Evolutionary conservation across 495 filamentous ascomycete species (phyloP).

Genomic region (Cercophora scortea): DNA sequence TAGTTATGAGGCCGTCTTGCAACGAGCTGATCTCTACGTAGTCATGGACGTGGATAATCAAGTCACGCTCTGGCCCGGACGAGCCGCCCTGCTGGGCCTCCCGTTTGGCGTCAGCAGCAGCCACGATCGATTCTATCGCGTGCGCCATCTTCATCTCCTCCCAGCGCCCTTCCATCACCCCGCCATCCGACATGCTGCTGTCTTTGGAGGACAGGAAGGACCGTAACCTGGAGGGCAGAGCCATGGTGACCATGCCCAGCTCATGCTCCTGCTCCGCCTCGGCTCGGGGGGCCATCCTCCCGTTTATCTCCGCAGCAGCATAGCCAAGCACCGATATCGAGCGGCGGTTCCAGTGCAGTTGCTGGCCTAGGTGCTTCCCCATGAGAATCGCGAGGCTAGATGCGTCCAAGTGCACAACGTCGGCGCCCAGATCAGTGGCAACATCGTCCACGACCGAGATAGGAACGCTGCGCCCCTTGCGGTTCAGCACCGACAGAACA

Average conservation of each 20-base stretch:
- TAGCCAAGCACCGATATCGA: conserved; percentile 56
- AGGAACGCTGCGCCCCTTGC: conserved; percentile 23
- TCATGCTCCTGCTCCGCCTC: conserved; percentile 10
- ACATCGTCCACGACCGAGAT: conserved; percentile 32
- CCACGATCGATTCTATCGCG: conserved; percentile 31
- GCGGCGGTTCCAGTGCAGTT: conserved; percentile 32
- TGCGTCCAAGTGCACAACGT: conserved; percentile 70
- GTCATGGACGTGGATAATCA: conserved; percentile 74
- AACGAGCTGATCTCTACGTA: conserved; percentile 65
- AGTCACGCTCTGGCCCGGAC: conserved; percentile 10
- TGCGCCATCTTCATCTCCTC: conserved; percentile 35
- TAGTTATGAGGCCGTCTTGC: conserved; percentile 51
- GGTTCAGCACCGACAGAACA: conserved; percentile 28
- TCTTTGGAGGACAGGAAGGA: conserved; percentile 11
- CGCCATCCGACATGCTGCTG: not conserved
- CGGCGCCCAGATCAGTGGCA: conserved; percentile 55
- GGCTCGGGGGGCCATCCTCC: conserved; percentile 15
- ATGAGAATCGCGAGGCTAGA: conserved; percentile 74
- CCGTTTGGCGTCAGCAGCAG: conserved; percentile 19
- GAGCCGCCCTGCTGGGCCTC: not conserved
- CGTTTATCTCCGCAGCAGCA: conserved; percentile 41
- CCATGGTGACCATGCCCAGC: conserved; percentile 12
- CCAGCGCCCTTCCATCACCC: conserved; percentile 25
- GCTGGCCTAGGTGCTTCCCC: conserved; percentile 65
- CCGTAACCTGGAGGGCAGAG: conserved; percentile 16